phyloP scores from a whole-genome alignment of 2,329 filamentous ascomycete species.

The Ambrosiella beaveri region DNA sequence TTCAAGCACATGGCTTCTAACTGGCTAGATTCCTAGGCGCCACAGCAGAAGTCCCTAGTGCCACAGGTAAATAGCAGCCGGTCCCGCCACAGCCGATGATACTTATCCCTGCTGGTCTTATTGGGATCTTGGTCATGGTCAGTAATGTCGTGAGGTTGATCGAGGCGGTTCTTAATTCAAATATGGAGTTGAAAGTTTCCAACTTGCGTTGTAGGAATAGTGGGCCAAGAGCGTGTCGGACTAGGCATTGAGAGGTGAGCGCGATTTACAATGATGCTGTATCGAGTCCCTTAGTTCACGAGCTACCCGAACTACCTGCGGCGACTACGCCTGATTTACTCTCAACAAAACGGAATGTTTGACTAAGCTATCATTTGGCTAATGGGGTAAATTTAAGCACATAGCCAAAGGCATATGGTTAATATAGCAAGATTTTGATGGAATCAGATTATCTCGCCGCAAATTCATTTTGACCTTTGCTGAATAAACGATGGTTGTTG shows the following conservation, averaged over 20 bases:
- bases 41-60: conserved; percentile 11
- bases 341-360: no score
- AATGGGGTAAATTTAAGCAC: no score
- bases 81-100: not conserved
- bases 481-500: no score
- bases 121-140: not conserved
- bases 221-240: not conserved
- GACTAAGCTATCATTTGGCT: no score
- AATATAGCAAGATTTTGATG: no score
- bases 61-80: conserved; percentile 1
- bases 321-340: no score
- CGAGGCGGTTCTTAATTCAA: not conserved
- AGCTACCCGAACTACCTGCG: no score
- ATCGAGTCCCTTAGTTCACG: not conserved
- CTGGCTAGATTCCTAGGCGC: conserved; percentile 9
- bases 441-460: no score
- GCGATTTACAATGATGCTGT: not conserved
- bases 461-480: no score
- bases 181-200: not conserved
- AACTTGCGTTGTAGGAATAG: not conserved
- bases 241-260: not conserved
- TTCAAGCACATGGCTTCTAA: conserved; percentile 6
- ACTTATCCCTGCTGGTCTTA: not conserved
- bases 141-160: not conserved
- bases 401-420: no score